Conservation (phyloP, 1,284 basidiomycete species). For the Apiotrichum porosum region DNA sequence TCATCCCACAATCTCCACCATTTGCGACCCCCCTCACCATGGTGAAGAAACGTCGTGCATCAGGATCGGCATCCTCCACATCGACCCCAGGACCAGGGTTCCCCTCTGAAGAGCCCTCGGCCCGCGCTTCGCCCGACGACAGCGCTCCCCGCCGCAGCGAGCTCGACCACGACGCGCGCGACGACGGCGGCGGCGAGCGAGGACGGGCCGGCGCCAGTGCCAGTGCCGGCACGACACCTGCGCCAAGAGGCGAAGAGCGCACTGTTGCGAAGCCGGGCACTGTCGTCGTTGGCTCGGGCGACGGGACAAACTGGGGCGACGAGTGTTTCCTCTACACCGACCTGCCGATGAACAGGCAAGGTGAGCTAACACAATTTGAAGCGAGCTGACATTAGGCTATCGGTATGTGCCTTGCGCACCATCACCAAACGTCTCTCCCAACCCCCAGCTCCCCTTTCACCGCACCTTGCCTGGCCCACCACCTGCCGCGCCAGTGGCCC, state of each 20-base stretch:
- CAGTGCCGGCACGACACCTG: slow-evolving; percentile 20
- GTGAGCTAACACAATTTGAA: neutral
- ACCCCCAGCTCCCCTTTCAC: slow-evolving; percentile 39
- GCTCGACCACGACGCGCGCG: neutral
- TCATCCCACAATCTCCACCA: too few species aligned
- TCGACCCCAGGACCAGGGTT: neutral
- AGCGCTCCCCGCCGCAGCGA: neutral
- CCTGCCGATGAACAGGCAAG: slow-evolving; percentile 38
- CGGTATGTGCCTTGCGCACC: slow-evolving; percentile 51
- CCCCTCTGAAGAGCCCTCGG: too few species aligned
- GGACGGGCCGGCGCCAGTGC: slow-evolving; percentile 1
- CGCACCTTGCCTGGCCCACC: slow-evolving; percentile 39
- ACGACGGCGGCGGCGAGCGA: neutral
- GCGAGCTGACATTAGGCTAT: slow-evolving; percentile 31
- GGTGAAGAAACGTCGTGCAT: too few species aligned
- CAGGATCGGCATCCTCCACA: neutral
- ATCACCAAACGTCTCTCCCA: slow-evolving; percentile 37
- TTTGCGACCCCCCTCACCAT: too few species aligned
- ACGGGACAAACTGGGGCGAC: slow-evolving; percentile 35
- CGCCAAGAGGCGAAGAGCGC: slow-evolving; percentile 14
- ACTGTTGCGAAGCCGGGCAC: slow-evolving; percentile 16
- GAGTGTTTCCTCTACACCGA: slow-evolving; percentile 47
- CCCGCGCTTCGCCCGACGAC: too few species aligned
- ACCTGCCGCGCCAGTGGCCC: slow-evolving; percentile 38
- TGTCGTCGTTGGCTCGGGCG: slow-evolving; percentile 33